Evolutionary conservation across 345 rosid genomes (phyloP).

Genomic region (Abelmoschus esculentus): DNA sequence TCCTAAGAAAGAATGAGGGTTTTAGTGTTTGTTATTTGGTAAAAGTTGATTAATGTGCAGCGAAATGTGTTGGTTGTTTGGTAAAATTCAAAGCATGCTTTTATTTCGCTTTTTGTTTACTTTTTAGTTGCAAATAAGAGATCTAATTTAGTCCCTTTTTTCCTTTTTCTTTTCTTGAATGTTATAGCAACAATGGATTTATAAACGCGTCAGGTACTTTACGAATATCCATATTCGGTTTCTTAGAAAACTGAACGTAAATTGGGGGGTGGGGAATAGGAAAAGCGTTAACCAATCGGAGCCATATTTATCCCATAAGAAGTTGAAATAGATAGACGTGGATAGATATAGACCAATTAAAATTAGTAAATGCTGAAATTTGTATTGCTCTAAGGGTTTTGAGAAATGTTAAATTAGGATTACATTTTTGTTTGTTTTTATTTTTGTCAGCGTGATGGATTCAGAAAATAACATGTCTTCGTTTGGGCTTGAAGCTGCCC

Average conservation of each 20-base stretch:
- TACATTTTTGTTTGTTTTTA: background rate
- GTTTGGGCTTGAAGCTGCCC: slow-evolving; percentile 40
- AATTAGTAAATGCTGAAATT: background rate
- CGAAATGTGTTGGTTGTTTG: background rate
- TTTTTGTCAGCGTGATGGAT: slow-evolving; percentile 48
- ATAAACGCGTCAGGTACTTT: background rate
- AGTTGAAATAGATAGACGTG: background rate
- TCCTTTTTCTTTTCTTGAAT: background rate
- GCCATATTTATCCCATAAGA: background rate
- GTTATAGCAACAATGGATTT: background rate
- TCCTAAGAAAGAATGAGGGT: slow-evolving; percentile 8
- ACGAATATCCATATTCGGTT: background rate
- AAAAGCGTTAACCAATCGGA: background rate
- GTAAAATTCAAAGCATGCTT: background rate
- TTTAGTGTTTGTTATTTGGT: slow-evolving; percentile 13
- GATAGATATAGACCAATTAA: background rate
- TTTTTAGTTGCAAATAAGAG: background rate
- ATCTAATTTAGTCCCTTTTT: background rate
- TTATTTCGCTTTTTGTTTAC: background rate
- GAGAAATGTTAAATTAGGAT: slow-evolving; percentile 3
- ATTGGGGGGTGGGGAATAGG: background rate
- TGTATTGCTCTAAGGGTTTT: background rate
- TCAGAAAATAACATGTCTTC: slow-evolving; percentile 24
- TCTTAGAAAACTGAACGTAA: background rate
- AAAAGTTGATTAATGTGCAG: slow-evolving; percentile 31